These are phyloP conservation scores for Podospora australis DNA, from an alignment of 495 filamentous ascomycete genomes.

Conservation along the genomic window DNA sequence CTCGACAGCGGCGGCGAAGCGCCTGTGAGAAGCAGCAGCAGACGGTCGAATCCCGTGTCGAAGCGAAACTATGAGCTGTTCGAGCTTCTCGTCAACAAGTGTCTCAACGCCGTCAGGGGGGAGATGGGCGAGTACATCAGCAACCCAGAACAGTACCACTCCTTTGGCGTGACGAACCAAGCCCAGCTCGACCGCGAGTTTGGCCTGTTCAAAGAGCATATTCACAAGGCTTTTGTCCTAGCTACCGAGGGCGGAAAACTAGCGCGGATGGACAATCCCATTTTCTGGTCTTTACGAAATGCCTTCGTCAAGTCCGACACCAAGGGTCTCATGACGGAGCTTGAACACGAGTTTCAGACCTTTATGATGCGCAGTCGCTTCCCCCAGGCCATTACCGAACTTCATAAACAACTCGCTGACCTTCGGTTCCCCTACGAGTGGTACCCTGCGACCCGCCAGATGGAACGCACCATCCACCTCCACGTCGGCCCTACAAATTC, in stretches of 20 bases:
- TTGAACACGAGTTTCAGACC: constrained; percentile 58
- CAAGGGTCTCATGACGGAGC: constrained; percentile 44
- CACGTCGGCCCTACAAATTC: constrained; percentile 98
- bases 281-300: constrained; percentile 50
- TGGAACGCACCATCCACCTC: constrained; percentile 79
- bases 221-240: constrained; percentile 30
- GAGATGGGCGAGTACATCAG: constrained; percentile 11
- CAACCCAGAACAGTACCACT: constrained; percentile 20
- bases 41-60: background rate
- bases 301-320: constrained; percentile 47
- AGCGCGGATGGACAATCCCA: constrained; percentile 35
- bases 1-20: background rate
- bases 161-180: constrained; percentile 26
- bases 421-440: constrained; percentile 81
- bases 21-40: no score
- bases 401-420: constrained; percentile 66
- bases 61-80: constrained; percentile 26
- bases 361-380: constrained; percentile 33
- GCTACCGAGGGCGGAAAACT: constrained; percentile 25
- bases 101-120: constrained; percentile 10
- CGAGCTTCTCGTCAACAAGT: constrained; percentile 18
- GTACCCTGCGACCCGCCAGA: constrained; percentile 73
- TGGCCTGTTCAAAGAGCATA: constrained; percentile 28
- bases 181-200: constrained; percentile 27
- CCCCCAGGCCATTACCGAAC: constrained; percentile 26